Evolutionary conservation across 2,329 filamentous ascomycete species (phyloP), one percentile per base, ranked within the genome.

Genomic region (Raffaelea albimanens): DNA sequence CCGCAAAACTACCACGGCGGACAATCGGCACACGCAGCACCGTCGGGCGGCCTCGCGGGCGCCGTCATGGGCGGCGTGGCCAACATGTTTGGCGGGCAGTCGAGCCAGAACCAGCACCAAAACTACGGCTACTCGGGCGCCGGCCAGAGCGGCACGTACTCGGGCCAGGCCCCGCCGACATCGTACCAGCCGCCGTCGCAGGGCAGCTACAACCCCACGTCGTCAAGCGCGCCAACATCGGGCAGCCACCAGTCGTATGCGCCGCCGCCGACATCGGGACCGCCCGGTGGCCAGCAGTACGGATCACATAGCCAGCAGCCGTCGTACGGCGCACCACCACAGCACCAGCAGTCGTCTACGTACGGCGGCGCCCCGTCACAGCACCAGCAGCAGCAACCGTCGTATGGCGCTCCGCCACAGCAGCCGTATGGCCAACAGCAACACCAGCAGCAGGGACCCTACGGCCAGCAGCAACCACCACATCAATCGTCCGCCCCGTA

Each of bases 61-160:
- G 62, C 67, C 21, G 61, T 80, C 18, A 73, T 79, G 64, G 75
- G 73, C 43, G 73, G 75, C 40, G 73, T 78, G 48, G 68, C 71
- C 48, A 70, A 59, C 50, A 66, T 70, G 59, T 75, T 80, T 60
- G 72, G 73, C 5, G 69, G 69, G 53, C 58, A 60, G 42, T 56
- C 58, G 33, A 22, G 33, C 29, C 7, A 38, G 2, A 50, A 38
- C 23, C 53, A 75, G 68, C 67, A 67, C 50, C 72, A 79, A 53
- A 76, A 73, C 58, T 87, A 76, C 59, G 82, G 80, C 29, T 84
- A 84, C 61, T 78, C 77, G 20, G 75, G 75, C 56, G 61, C 69
- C 3, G 73, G 72, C 40, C 67, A 73, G 40, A 61, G 71, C 52
- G 73, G 75, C 40, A 69, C 71, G 34, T 87, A 85, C 61, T 73